Percentiles rank a stretch among this genome's conserved stretches.
Evolutionary conservation across 2,329 filamentous ascomycete genomes (phyloP).

Genomic region (Coleophoma eucalyptorum): DNA sequence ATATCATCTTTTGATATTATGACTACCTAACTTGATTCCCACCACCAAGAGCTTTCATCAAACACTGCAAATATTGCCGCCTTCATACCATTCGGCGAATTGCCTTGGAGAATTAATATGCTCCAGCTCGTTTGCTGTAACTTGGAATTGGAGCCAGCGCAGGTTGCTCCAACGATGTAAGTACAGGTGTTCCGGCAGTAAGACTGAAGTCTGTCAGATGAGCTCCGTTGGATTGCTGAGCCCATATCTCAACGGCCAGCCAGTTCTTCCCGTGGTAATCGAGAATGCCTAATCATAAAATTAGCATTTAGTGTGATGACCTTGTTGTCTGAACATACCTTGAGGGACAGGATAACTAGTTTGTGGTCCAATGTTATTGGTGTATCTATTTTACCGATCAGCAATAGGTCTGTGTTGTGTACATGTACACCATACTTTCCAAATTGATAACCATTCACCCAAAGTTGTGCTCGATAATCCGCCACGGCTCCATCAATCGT

Average conservation of each 20-base stretch:
- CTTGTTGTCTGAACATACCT: constrained; percentile 34
- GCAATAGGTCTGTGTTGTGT: background rate
- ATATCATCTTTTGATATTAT: too few species aligned
- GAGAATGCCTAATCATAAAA: constrained; percentile 59
- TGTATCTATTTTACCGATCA: background rate
- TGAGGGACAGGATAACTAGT: constrained; percentile 68
- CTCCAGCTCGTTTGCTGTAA: constrained; percentile 20
- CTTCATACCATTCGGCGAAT: too few species aligned
- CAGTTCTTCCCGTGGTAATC: constrained; percentile 69
- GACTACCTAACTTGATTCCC: too few species aligned
- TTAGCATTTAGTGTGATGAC: constrained; percentile 40
- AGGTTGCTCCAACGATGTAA: constrained; percentile 19
- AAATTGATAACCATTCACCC: constrained; percentile 75
- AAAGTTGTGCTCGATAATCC: constrained; percentile 60
- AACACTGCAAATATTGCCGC: too few species aligned
- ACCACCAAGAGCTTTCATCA: too few species aligned
- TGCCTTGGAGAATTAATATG: constrained; percentile 14
- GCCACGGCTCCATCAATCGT: constrained; percentile 24
- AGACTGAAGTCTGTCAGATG: constrained; percentile 21
- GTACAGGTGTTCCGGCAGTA: constrained; percentile 15
- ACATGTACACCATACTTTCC: constrained; percentile 47
- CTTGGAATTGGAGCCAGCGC: constrained; percentile 16
- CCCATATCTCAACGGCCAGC: constrained; percentile 66
- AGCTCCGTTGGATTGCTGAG: constrained; percentile 29
- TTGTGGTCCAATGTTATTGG: constrained; percentile 75